A percentile compares a stretch with the other conserved stretches of the same genome.
Evolutionary conservation across 1,139 yeast species (phyloP).

Genomic region (Yueomyces sp.): DNA sequence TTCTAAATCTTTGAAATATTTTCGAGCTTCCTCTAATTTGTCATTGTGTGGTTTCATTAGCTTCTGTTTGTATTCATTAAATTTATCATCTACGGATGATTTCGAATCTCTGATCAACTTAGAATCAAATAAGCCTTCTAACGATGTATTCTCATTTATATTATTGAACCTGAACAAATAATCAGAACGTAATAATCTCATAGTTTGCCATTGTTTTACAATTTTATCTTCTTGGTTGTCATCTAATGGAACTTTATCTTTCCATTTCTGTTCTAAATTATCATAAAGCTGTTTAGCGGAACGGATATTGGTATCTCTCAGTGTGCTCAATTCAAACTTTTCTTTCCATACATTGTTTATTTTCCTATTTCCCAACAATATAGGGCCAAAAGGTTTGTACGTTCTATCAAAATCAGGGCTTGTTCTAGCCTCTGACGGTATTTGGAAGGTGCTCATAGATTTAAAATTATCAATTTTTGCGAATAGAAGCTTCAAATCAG

Average conservation of each 20-base stretch:
- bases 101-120: slow-evolving; percentile 2
- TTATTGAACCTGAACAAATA: slow-evolving; percentile 17
- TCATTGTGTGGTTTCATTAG: slow-evolving; percentile 8
- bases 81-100: slow-evolving; percentile 2
- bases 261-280: neutral
- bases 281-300: neutral
- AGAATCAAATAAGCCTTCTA: slow-evolving; percentile 15
- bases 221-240: slow-evolving; percentile 5
- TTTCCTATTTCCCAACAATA: slow-evolving; percentile 21
- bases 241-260: neutral
- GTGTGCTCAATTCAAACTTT: slow-evolving; percentile 15
- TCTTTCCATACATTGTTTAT: slow-evolving; percentile 22
- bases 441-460: slow-evolving; percentile 10
- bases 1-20: slow-evolving; percentile 7
- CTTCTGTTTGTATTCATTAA: neutral
- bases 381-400: slow-evolving; percentile 22
- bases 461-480: slow-evolving; percentile 16
- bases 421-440: slow-evolving; percentile 1
- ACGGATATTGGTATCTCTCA: slow-evolving; percentile 2
- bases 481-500: slow-evolving; percentile 10
- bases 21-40: slow-evolving; percentile 13
- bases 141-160: slow-evolving; percentile 17
- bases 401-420: slow-evolving; percentile 7
- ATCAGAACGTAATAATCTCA: slow-evolving; percentile 17
- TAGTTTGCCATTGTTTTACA: slow-evolving; percentile 20